phyloP scores from a whole-genome alignment of 1,284 basidiomycete genomes.

The Afroboletus lepidellus region DNA sequence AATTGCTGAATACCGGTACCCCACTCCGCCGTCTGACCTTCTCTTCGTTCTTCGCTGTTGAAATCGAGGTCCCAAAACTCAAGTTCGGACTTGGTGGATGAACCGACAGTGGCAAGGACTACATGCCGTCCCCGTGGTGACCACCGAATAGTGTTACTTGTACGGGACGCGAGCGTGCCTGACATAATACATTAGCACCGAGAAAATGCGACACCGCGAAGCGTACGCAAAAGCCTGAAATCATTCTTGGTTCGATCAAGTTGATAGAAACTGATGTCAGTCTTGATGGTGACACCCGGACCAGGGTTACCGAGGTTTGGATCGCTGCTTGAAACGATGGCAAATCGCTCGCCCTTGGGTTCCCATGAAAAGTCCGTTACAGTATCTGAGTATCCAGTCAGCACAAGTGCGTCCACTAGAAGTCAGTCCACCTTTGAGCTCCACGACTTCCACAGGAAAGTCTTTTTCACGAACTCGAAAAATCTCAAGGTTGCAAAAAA shows the following conservation, averaged over 20 bases:
- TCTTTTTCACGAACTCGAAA: slow-evolving; percentile 98
- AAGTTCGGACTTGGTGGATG: slow-evolving; percentile 92
- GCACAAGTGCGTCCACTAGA: slow-evolving; percentile 4
- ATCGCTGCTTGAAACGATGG: slow-evolving; percentile 92
- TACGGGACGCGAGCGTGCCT: slow-evolving; percentile 84
- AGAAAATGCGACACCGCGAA: slow-evolving; percentile 5
- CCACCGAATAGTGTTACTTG: slow-evolving; percentile 96
- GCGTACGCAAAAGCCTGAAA: slow-evolving; percentile 85
- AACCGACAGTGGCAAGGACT: slow-evolving; percentile 94
- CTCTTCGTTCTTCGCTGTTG: slow-evolving; percentile 72
- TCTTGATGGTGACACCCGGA: slow-evolving; percentile 92
- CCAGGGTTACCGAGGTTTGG: slow-evolving; percentile 89
- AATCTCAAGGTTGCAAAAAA: slow-evolving; percentile 98
- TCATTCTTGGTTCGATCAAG: slow-evolving; percentile 92
- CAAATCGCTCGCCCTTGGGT: slow-evolving; percentile 94
- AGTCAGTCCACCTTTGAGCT: slow-evolving; percentile 75
- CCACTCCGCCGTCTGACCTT: slow-evolving; percentile 68
- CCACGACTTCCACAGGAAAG: slow-evolving; percentile 96
- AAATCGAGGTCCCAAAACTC: slow-evolving; percentile 99
- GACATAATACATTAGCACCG: slow-evolving; percentile 10
- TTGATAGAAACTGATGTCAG: slow-evolving; percentile 96
- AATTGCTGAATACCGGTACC: slow-evolving; percentile 87
- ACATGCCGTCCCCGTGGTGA: slow-evolving; percentile 96
- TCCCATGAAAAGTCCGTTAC: slow-evolving; percentile 99
- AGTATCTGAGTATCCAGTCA: slow-evolving; percentile 61